These are phyloP conservation scores for Brassica carinata DNA, from an alignment of 345 rosid species.

Conservation along the genomic window DNA sequence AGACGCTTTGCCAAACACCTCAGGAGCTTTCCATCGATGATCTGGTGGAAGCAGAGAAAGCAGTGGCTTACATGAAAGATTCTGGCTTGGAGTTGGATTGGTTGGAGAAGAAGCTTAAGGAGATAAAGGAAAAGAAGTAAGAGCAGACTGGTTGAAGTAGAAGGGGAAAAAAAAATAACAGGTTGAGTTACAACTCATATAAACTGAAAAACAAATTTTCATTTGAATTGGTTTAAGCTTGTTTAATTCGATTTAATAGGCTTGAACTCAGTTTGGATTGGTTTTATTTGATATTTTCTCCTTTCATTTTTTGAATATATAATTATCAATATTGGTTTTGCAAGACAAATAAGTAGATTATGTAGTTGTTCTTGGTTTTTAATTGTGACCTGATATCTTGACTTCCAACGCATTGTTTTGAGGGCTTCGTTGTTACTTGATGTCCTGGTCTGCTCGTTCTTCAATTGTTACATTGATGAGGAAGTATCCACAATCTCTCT, in stretches of 20 bases:
- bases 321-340: background rate
- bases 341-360: too few species aligned
- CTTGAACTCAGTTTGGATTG: background rate
- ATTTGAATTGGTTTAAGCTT: background rate
- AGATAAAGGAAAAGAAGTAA: background rate
- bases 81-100: constrained; percentile 25
- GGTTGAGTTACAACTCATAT: background rate
- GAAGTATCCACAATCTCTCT: too few species aligned
- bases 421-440: background rate
- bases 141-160: background rate
- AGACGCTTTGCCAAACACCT: constrained; percentile 8
- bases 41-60: background rate
- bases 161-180: background rate
- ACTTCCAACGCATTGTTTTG: background rate
- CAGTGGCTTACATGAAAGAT: background rate
- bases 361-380: too few species aligned
- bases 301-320: background rate
- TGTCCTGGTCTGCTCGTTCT: background rate
- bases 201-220: background rate
- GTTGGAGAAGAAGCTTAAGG: constrained; percentile 21
- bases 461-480: too few species aligned
- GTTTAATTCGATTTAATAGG: background rate
- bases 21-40: background rate
- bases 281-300: background rate
- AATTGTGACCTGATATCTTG: background rate